Evolutionary conservation across 192 early-diverging fungal species (phyloP), one percentile per base, ranked within the genome.

Genomic region (Coemansia sp.): DNA sequence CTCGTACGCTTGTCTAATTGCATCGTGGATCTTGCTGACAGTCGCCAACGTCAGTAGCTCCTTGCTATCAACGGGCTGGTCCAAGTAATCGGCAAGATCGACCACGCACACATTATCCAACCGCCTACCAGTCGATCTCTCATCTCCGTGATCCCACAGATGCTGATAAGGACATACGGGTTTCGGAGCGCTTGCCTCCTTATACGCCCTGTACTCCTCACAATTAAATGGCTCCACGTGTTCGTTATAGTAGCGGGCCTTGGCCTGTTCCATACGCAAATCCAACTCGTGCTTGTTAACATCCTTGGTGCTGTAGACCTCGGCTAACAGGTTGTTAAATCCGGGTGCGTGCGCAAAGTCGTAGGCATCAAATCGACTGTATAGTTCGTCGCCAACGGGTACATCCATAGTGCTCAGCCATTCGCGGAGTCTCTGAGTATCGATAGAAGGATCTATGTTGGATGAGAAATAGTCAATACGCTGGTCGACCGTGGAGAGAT

Each of bases 111-210:
- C 72, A 10, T 63, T 65, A 43, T 47, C 60, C 46, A 82, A 64
- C 61, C 51, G 62, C 9, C 29, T 34, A 13, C 70, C 67, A 3
- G 65, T 71, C 13, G 68, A 29, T 22, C 43, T 65, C 31, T 57
- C 54, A 3, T 61, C 27, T 6, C 60, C 68, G 31, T 43, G 49
- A 1, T 82, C 75, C 80, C 80, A 82, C 66, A 82, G 55, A 63
- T 82, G 75, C 70, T 82, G 80, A 70, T 82, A 82, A 44, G 80
- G 80, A 15, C 80, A 82, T 34, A 74, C 66, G 13, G 75, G 72
- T 49, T 74, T 74, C 22, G 75, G 80, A 42, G 65, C 62, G 29
- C 20, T 75, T 38, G 31, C 49, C 24, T 72, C 68, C 59, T 68
- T 77, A 55, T 46, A 68, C 24, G 15, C 42, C 13, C 22, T 20